phyloP scores from a whole-genome alignment of 257 asterid species.

The Jacaranda mimosifolia region DNA sequence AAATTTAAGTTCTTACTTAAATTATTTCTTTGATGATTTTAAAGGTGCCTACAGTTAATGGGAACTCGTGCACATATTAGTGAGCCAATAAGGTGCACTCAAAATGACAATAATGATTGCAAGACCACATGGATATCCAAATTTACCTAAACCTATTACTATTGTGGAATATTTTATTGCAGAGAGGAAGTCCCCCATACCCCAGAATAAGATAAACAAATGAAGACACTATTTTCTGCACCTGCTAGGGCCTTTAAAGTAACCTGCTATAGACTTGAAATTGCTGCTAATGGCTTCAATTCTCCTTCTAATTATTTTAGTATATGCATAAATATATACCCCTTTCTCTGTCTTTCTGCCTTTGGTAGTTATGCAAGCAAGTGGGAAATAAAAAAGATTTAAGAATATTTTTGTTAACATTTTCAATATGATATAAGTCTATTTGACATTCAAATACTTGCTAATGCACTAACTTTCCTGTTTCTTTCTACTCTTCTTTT shows the following conservation, averaged over 20 bases:
- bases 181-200: no score
- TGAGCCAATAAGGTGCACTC: conserved; percentile 10
- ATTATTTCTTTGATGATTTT: background rate
- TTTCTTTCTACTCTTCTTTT: conserved; percentile 11
- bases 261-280: no score
- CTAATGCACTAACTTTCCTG: background rate
- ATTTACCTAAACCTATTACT: background rate
- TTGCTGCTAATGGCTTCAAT: background rate
- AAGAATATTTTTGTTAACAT: conserved; percentile 12
- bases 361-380: background rate
- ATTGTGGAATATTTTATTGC: background rate
- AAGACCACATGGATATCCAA: conserved; percentile 23
- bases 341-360: conserved; percentile 39
- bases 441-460: conserved; percentile 6
- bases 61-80: background rate
- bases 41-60: background rate
- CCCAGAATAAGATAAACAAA: no score
- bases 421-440: background rate
- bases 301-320: background rate
- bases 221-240: no score
- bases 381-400: conserved; percentile 31
- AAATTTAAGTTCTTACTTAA: no score
- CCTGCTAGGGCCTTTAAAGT: no score
- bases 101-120: conserved; percentile 35
- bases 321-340: no score